phyloP scores from a whole-genome alignment of 2,329 filamentous ascomycete species.

The Scedosporium aurantiacum region DNA sequence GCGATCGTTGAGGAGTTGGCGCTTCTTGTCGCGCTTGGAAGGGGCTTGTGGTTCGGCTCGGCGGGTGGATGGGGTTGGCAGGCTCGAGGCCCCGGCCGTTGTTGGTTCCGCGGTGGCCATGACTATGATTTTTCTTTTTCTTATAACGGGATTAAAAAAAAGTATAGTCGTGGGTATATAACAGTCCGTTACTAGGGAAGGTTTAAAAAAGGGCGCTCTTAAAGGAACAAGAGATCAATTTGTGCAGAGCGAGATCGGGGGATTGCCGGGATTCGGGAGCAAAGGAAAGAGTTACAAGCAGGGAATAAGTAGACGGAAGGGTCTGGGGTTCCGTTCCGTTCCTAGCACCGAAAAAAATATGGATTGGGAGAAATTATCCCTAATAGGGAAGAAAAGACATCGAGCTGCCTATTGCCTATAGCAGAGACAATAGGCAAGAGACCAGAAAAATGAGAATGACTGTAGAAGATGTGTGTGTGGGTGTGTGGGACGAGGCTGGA shows the following conservation, averaged over 20 bases:
- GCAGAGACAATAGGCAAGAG: not conserved
- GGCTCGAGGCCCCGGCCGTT: not conserved
- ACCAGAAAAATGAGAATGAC: not conserved
- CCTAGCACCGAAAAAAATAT: no score
- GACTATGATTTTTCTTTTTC: not conserved
- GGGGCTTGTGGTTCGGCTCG: conserved; percentile 29
- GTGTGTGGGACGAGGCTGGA: not conserved
- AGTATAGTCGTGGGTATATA: no score
- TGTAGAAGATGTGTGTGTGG: not conserved
- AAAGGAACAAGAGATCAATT: no score
- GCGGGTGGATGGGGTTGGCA: conserved; percentile 16
- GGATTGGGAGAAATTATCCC: no score
- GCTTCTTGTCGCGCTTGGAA: conserved; percentile 85
- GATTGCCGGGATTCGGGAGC: no score
- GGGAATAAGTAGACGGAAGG: no score
- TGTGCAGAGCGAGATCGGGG: no score
- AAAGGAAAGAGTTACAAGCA: no score
- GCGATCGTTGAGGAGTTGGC: conserved; percentile 70
- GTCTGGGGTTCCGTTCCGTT: no score
- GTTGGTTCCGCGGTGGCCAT: not conserved
- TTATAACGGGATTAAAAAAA: no score
- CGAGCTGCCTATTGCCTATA: not conserved
- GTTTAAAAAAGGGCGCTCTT: no score
- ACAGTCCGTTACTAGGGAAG: no score
- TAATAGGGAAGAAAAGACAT: not conserved